Conservation (phyloP, 768 basidiomycete genomes). For the Calocybe gangraenosa region DNA sequence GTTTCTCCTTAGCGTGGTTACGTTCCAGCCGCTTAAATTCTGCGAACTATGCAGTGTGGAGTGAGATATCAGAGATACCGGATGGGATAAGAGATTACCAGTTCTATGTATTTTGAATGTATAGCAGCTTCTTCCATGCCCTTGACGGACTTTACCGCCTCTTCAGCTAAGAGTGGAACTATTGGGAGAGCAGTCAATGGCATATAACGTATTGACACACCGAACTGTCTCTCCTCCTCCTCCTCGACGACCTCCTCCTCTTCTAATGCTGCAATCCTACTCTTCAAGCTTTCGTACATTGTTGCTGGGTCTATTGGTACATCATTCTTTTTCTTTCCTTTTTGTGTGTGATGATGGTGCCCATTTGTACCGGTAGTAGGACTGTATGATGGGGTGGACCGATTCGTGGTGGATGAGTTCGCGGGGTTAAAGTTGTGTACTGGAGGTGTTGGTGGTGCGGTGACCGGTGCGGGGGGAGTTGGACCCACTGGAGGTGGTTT, state of each 20-base stretch:
- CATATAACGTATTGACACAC: slow-evolving; percentile 39
- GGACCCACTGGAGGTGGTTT: slow-evolving; percentile 57
- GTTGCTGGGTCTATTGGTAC: slow-evolving; percentile 73
- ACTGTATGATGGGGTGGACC: slow-evolving; percentile 23
- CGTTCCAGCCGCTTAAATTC: slow-evolving; percentile 84
- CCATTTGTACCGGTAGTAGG: slow-evolving; percentile 39
- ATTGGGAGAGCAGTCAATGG: slow-evolving; percentile 12
- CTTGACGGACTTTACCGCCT: slow-evolving; percentile 82
- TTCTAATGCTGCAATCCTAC: slow-evolving; percentile 83
- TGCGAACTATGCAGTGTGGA: slow-evolving; percentile 58
- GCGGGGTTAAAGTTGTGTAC: slow-evolving; percentile 33
- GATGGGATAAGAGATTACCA: slow-evolving; percentile 47
- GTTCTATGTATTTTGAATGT: slow-evolving; percentile 83
- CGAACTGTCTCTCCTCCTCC: slow-evolving; percentile 77
- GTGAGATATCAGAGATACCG: slow-evolving; percentile 10
- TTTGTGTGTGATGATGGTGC: slow-evolving; percentile 37
- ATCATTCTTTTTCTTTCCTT: slow-evolving; percentile 74
- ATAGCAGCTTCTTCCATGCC: slow-evolving; percentile 80
- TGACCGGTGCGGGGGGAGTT: slow-evolving; percentile 57
- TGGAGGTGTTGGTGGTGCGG: slow-evolving; percentile 53
- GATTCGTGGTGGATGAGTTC: slow-evolving; percentile 25
- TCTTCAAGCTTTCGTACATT: slow-evolving; percentile 88
- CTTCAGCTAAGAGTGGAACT: slow-evolving; percentile 57
- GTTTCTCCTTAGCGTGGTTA: slow-evolving; percentile 89
- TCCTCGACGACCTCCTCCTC: slow-evolving; percentile 85